phyloP scores from a whole-genome alignment of 768 basidiomycete species.

The Hypholoma fasciculare region DNA sequence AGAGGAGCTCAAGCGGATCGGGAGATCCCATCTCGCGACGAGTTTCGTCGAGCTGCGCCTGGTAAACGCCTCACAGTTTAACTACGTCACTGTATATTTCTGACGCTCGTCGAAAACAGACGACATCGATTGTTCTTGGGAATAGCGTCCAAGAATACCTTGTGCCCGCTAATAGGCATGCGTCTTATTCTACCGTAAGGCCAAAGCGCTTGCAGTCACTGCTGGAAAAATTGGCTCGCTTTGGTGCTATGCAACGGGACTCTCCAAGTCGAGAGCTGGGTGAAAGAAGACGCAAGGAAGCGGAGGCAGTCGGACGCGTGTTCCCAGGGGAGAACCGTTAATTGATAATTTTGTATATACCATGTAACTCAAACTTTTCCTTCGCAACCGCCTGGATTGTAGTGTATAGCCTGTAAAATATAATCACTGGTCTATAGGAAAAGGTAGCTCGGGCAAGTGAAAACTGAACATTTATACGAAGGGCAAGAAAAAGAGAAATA shows the following conservation, averaged over 20 bases:
- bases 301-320: constrained; percentile 72
- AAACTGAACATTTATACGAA: constrained; percentile 17
- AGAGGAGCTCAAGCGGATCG: constrained; percentile 77
- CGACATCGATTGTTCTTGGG: constrained; percentile 68
- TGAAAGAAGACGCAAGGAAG: constrained; percentile 74
- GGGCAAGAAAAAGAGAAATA: constrained; percentile 24
- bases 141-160: constrained; percentile 82
- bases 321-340: constrained; percentile 69
- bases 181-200: constrained; percentile 64
- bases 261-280: constrained; percentile 59
- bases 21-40: constrained; percentile 64
- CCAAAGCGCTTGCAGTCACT: constrained; percentile 72
- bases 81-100: not conserved
- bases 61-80: constrained; percentile 36
- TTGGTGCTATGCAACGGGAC: constrained; percentile 64
- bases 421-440: constrained; percentile 37
- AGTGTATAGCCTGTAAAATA: constrained; percentile 28
- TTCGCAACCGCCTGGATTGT: constrained; percentile 21
- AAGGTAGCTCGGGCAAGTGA: constrained; percentile 25
- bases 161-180: constrained; percentile 65
- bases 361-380: constrained; percentile 10
- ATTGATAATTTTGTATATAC: constrained; percentile 13
- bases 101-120: constrained; percentile 38
- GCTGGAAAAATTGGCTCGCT: constrained; percentile 77
- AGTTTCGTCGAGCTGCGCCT: constrained; percentile 80